These are phyloP conservation scores for Auricularia sp. DNA, from an alignment of 768 basidiomycete species.

Conservation along the genomic window DNA sequence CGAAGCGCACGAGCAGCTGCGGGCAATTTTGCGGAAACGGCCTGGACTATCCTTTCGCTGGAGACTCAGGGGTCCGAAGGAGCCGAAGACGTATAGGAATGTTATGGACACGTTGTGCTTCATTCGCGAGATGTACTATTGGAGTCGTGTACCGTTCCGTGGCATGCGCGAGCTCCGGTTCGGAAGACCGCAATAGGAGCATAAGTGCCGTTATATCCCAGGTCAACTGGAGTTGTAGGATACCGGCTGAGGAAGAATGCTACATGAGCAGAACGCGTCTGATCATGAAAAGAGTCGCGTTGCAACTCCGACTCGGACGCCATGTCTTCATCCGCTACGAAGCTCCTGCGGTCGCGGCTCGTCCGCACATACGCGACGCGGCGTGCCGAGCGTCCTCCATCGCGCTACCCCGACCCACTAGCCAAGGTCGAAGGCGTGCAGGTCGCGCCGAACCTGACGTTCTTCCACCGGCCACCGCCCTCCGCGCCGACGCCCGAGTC, in stretches of 20 bases:
- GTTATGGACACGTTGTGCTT: not conserved
- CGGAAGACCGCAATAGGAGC: not conserved
- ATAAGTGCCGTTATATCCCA: too few species aligned
- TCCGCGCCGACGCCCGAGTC: conserved; percentile 65
- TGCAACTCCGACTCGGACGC: too few species aligned
- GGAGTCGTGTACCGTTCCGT: not conserved
- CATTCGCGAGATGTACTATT: not conserved
- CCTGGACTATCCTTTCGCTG: not conserved
- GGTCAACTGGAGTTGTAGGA: too few species aligned
- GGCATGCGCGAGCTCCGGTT: not conserved
- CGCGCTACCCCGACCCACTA: conserved; percentile 22
- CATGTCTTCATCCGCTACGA: too few species aligned
- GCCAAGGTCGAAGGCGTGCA: conserved; percentile 11
- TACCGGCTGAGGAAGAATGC: too few species aligned
- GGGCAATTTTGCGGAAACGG: not conserved
- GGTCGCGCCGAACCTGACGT: conserved; percentile 40
- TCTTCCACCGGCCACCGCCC: conserved; percentile 79
- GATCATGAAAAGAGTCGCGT: too few species aligned
- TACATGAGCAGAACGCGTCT: too few species aligned
- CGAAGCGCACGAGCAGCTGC: not conserved
- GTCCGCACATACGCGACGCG: conserved; percentile 16
- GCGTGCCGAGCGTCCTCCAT: conserved; percentile 19
- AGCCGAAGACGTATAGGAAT: not conserved
- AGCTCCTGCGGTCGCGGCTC: not conserved
- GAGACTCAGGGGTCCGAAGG: not conserved